These are phyloP conservation scores for Globisporangium carolinianum DNA, from an alignment of 352 stramenopile genomes.

Conservation along the genomic window DNA sequence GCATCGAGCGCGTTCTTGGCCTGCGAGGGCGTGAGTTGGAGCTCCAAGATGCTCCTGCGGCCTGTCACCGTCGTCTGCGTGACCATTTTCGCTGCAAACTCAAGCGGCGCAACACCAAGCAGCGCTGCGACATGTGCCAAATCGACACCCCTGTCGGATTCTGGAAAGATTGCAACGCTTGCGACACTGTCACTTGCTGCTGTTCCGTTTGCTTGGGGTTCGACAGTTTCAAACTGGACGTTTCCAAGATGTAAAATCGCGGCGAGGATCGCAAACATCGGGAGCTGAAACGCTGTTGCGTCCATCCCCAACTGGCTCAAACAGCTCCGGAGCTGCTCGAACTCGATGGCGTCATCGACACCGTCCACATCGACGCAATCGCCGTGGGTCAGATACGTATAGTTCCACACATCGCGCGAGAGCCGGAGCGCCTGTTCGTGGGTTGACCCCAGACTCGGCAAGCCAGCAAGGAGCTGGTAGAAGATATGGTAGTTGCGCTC, in stretches of 20 bases:
- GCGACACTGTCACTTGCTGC: conserved; percentile 6
- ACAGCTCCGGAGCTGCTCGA: conserved; percentile 56
- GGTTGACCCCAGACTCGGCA: conserved; percentile 22
- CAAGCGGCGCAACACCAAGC: conserved; percentile 39
- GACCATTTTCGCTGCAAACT: conserved; percentile 78
- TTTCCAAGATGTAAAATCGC: conserved; percentile 71
- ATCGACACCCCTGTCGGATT: conserved; percentile 41
- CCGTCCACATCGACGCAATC: conserved; percentile 73
- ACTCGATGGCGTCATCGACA: conserved; percentile 65
- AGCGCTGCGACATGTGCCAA: conserved; percentile 52
- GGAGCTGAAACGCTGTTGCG: conserved; percentile 44
- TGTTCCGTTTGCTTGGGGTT: conserved; percentile 19
- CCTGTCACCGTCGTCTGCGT: conserved; percentile 78
- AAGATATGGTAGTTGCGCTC: conserved; percentile 86
- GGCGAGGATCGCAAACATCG: conserved; percentile 68
- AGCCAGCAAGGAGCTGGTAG: conserved; percentile 59
- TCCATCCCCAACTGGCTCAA: conserved; percentile 69
- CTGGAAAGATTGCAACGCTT: conserved; percentile 35
- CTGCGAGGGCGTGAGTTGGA: conserved; percentile 63
- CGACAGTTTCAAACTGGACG: conserved; percentile 39
- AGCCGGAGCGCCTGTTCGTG: conserved; percentile 23
- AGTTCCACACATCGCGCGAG: conserved; percentile 51
- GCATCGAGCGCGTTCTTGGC: conserved; percentile 78
- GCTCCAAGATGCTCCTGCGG: conserved; percentile 65
- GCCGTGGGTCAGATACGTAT: conserved; percentile 62